These are phyloP conservation scores for Porogramme epimiltina DNA, from an alignment of 1,284 basidiomycete species.

Conservation along the genomic window DNA sequence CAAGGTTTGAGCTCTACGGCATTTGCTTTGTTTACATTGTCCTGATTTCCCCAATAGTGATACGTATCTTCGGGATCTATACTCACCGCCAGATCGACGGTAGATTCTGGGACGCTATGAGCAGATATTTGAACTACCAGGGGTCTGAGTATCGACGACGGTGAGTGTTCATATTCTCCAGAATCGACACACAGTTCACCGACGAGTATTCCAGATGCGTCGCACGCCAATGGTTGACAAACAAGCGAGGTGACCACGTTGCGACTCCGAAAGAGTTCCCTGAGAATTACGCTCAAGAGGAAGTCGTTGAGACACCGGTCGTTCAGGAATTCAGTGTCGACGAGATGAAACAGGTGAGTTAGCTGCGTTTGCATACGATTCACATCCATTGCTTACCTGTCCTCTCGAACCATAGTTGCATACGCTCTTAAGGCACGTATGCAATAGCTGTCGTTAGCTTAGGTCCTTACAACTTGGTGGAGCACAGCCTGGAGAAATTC, in stretches of 20 bases:
- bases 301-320: not conserved
- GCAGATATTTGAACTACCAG: constrained; percentile 49
- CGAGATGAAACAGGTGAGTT: too few relatives aligned
- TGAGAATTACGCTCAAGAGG: constrained; percentile 18
- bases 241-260: not conserved
- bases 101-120: constrained; percentile 56
- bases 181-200: too few relatives aligned
- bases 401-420: too few relatives aligned
- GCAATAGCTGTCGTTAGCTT: too few relatives aligned
- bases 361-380: too few relatives aligned
- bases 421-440: too few relatives aligned
- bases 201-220: not conserved
- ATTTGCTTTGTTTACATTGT: not conserved
- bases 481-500: constrained; percentile 66
- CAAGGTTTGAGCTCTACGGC: constrained; percentile 44
- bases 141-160: constrained; percentile 55
- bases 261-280: not conserved
- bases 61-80: constrained; percentile 63
- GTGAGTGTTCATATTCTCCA: constrained; percentile 30
- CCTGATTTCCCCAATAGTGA: constrained; percentile 37
- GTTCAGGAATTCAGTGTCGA: too few relatives aligned
- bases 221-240: not conserved
- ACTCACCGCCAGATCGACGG: constrained; percentile 59
- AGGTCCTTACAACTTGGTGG: too few relatives aligned
- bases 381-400: too few relatives aligned